These are phyloP conservation scores for Pochonia chlamydosporia DNA, from an alignment of 2,329 filamentous ascomycete species.

Conservation along the genomic window DNA sequence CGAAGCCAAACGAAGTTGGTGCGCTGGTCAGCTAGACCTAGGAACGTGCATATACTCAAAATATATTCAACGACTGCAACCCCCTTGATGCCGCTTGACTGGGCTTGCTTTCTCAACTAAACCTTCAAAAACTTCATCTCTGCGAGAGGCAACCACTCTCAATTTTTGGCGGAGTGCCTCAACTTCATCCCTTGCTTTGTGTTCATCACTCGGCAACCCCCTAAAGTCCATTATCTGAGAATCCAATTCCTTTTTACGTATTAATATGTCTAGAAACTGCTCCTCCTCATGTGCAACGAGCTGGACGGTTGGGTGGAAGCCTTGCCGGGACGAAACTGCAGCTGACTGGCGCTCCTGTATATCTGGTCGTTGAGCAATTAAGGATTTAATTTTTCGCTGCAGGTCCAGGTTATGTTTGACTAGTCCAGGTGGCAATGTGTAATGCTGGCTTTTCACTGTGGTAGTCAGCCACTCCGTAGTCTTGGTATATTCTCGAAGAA, in stretches of 20 bases:
- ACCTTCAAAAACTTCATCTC: slow-evolving; percentile 71
- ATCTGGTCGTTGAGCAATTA: slow-evolving; percentile 62
- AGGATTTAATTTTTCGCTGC: slow-evolving; percentile 63
- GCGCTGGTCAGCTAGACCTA: too few species aligned
- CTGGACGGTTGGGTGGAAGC: slow-evolving; percentile 44
- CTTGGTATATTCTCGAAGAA: slow-evolving; percentile 43
- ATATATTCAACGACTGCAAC: slow-evolving; percentile 4
- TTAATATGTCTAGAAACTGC: slow-evolving; percentile 50
- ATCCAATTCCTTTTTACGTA: slow-evolving; percentile 54
- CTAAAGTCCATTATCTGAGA: slow-evolving; percentile 59
- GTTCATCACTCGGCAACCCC: slow-evolving; percentile 65
- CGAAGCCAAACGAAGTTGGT: not conserved
- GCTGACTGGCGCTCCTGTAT: slow-evolving; percentile 42
- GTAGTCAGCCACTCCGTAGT: slow-evolving; percentile 34
- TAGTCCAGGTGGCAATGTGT: slow-evolving; percentile 51
- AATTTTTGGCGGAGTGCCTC: slow-evolving; percentile 62
- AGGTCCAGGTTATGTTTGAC: slow-evolving; percentile 69
- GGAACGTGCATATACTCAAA: not conserved
- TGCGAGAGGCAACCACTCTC: slow-evolving; percentile 49
- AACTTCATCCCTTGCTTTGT: slow-evolving; percentile 64
- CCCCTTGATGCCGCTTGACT: slow-evolving; percentile 28
- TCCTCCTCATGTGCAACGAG: slow-evolving; percentile 54
- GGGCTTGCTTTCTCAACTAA: slow-evolving; percentile 60
- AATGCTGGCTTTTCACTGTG: slow-evolving; percentile 39
- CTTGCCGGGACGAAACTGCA: slow-evolving; percentile 25